Percentiles rank a stretch among this genome's conserved stretches.
Evolutionary conservation across 2,329 filamentous ascomycete genomes (phyloP).

Genomic region (Fusarium floridanum): DNA sequence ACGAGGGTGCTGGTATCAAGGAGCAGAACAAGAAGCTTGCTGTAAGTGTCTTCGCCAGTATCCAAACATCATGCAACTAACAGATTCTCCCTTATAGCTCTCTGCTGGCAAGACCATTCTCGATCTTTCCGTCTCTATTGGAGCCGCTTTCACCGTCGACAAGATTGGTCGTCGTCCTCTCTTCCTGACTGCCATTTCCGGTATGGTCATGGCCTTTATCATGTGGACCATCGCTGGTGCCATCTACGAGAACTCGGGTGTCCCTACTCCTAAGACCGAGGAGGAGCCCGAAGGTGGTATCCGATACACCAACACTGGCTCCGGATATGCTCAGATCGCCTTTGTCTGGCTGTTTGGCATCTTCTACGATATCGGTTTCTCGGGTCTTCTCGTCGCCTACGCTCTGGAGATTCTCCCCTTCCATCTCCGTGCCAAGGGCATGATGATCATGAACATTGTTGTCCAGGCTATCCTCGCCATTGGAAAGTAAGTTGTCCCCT

Average conservation of each 20-base stretch:
- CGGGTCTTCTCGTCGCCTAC: conserved; percentile 69
- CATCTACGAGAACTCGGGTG: conserved; percentile 61
- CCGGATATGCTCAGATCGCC: conserved; percentile 67
- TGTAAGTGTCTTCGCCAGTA: conserved; percentile 47
- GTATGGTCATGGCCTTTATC: conserved; percentile 62
- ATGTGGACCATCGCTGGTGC: conserved; percentile 67
- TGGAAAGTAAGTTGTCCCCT: conserved; percentile 61
- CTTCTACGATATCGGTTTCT: conserved; percentile 72
- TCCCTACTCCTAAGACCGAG: conserved; percentile 27
- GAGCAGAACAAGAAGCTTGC: conserved; percentile 68
- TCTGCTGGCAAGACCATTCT: conserved; percentile 71
- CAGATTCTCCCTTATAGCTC: conserved; percentile 40
- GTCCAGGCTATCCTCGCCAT: conserved; percentile 73
- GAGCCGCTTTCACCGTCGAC: conserved; percentile 64
- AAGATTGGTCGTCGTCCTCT: conserved; percentile 65
- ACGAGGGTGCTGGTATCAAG: conserved; percentile 71
- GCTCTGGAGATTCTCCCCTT: conserved; percentile 71
- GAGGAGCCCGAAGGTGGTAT: conserved; percentile 38
- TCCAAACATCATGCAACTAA: conserved; percentile 3
- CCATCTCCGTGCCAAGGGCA: conserved; percentile 68
- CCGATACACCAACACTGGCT: conserved; percentile 55
- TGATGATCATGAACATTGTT: conserved; percentile 75
- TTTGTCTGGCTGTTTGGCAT: conserved; percentile 72
- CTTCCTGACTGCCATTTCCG: conserved; percentile 63
- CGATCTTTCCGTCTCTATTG: conserved; percentile 68